phyloP scores from a whole-genome alignment of 192 early-diverging fungal genomes.

The Diversispora epigaea region DNA sequence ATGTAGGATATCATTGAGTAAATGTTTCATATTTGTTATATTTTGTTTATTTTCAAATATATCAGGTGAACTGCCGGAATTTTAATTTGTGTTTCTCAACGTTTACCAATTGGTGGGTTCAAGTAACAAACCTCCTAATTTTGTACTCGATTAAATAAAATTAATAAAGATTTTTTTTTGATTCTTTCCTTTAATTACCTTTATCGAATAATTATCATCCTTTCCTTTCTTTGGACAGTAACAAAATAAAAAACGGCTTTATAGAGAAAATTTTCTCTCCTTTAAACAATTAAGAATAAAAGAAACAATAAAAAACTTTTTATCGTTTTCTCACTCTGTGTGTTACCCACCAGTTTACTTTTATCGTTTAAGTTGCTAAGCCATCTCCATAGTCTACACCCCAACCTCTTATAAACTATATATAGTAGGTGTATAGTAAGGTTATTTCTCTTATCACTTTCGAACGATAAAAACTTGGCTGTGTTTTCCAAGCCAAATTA shows the following conservation, averaged over 20 bases:
- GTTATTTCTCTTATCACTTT: not conserved
- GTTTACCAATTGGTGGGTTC: too few relatives aligned
- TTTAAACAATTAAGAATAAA: not conserved
- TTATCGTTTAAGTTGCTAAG: conserved; percentile 10
- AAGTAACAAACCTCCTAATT: not conserved
- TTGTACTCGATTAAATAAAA: not conserved
- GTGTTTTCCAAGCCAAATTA: conserved; percentile 8
- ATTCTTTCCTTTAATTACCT: not conserved
- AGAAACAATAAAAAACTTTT: not conserved
- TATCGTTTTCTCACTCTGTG: conserved; percentile 6
- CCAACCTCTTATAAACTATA: conserved; percentile 1
- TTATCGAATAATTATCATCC: not conserved
- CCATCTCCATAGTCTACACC: not conserved
- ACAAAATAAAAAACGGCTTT: not conserved
- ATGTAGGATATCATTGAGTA: too few relatives aligned
- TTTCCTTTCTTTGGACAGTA: not conserved
- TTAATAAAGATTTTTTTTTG: not conserved
- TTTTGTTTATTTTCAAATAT: too few relatives aligned
- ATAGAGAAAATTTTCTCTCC: conserved; percentile 1
- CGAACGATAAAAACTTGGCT: conserved; percentile 5
- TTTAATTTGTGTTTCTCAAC: too few relatives aligned
- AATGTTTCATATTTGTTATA: too few relatives aligned
- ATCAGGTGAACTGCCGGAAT: too few relatives aligned
- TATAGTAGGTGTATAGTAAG: not conserved
- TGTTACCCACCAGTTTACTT: conserved; percentile 7